phyloP scores from a whole-genome alignment of 1,284 basidiomycete genomes.

The Vanrija sp. region DNA sequence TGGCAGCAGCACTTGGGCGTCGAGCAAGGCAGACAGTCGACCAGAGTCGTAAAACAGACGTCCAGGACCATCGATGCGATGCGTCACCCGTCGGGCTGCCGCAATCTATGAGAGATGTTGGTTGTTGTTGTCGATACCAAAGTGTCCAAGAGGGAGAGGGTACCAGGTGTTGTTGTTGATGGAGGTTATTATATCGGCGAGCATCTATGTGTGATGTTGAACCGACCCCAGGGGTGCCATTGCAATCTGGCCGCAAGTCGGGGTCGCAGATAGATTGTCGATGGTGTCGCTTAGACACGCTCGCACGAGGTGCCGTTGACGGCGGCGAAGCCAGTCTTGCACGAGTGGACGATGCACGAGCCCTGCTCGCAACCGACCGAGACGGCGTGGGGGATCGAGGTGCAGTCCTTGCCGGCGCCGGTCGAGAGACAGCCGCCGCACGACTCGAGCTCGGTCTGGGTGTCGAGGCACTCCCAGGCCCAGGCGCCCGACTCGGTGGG shows the following conservation, averaged over 20 bases:
- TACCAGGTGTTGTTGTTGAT: background rate
- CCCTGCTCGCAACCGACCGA: conserved; percentile 65
- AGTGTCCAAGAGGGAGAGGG: background rate
- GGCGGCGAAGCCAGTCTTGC: conserved; percentile 56
- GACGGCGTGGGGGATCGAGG: conserved; percentile 60
- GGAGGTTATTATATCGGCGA: background rate
- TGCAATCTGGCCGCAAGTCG: background rate
- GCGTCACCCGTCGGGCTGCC: too few relatives aligned
- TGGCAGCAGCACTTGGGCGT: background rate
- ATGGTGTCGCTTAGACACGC: background rate
- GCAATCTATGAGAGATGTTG: background rate
- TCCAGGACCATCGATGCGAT: too few relatives aligned
- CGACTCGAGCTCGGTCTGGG: conserved; percentile 43
- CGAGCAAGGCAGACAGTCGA: background rate
- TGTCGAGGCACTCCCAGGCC: conserved; percentile 51
- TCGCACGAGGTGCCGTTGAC: conserved; percentile 57
- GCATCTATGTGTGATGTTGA: background rate
- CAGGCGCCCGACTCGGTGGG: conserved; percentile 24
- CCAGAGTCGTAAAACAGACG: background rate
- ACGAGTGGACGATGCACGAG: conserved; percentile 60
- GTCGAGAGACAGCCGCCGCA: conserved; percentile 70
- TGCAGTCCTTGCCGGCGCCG: conserved; percentile 67
- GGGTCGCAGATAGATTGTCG: background rate
- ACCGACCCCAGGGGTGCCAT: background rate
- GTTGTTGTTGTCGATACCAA: background rate